Percentiles rank a stretch among this genome's conserved stretches.
These are phyloP conservation scores for Colletotrichum spinosum DNA, from an alignment of 2,329 filamentous ascomycete species.

Conservation along the genomic window DNA sequence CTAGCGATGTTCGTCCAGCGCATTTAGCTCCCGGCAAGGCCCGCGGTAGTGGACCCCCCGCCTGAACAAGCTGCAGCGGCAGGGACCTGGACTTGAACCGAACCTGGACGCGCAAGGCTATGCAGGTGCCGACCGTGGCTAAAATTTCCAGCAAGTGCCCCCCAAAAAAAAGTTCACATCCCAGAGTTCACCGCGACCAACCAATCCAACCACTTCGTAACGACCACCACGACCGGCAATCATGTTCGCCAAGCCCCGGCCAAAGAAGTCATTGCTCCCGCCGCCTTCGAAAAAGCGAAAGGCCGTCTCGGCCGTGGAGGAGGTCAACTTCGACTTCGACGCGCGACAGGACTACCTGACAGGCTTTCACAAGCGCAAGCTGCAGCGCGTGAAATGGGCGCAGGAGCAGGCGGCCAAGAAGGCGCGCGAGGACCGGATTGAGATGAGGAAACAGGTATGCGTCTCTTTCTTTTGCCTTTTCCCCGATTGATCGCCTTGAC, in stretches of 20 bases:
- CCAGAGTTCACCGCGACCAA: slow-evolving; percentile 23
- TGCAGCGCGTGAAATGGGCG: slow-evolving; percentile 85
- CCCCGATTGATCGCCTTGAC: not conserved
- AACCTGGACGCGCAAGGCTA: slow-evolving; percentile 24
- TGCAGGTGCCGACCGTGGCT: slow-evolving; percentile 8
- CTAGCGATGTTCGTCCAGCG: slow-evolving; percentile 26
- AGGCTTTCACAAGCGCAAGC: slow-evolving; percentile 96
- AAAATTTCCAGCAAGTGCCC: slow-evolving; percentile 11
- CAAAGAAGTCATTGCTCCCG: slow-evolving; percentile 68
- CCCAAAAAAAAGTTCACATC: slow-evolving; percentile 17
- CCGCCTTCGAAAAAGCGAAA: slow-evolving; percentile 77
- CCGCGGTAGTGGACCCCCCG: slow-evolving; percentile 32
- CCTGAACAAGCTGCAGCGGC: slow-evolving; percentile 28
- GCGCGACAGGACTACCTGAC: slow-evolving; percentile 90
- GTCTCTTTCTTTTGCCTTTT: too few species aligned
- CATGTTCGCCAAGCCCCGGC: slow-evolving; percentile 69
- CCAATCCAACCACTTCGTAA: slow-evolving; percentile 19
- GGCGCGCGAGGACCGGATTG: slow-evolving; percentile 81
- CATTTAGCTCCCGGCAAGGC: slow-evolving; percentile 36
- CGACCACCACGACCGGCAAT: slow-evolving; percentile 32
- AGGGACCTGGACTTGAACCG: slow-evolving; percentile 15
- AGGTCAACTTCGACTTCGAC: slow-evolving; percentile 85
- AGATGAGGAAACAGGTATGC: slow-evolving; percentile 78
- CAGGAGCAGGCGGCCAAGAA: slow-evolving; percentile 83
- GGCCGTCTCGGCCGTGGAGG: slow-evolving; percentile 70